Conservation (phyloP, 176 grass and related monocot species). For the Musa troglodytarum region DNA sequence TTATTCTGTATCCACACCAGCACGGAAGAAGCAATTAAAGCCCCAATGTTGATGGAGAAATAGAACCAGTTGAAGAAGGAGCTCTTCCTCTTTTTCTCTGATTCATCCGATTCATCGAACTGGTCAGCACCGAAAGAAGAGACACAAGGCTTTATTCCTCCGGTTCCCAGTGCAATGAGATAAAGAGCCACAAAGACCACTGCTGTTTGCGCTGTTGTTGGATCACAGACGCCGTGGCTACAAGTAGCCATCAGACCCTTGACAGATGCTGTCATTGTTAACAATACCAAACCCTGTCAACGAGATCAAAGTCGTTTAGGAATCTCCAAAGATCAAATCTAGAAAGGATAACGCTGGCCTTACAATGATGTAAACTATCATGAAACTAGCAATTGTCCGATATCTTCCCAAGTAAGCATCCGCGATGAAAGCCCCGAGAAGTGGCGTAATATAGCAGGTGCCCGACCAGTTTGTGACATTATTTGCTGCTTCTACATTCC, state of each 20-base stretch:
- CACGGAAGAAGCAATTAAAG: conserved; percentile 11
- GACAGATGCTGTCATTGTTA: conserved; percentile 13
- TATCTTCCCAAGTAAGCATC: conserved; percentile 10
- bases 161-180: conserved; percentile 5
- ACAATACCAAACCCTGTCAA: conserved; percentile 1
- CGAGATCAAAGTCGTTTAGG: neutral
- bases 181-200: conserved; percentile 1
- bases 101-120: conserved; percentile 5
- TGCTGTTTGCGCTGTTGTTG: neutral
- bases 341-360: neutral
- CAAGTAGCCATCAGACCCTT: neutral
- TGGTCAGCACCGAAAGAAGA: conserved; percentile 16
- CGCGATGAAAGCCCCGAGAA: conserved; percentile 12
- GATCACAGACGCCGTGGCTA: neutral
- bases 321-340: neutral
- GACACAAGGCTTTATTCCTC: conserved; percentile 12
- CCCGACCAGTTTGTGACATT: conserved; percentile 12
- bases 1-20: conserved; percentile 10
- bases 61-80: conserved; percentile 20
- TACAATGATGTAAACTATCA: conserved; percentile 13
- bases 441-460: neutral
- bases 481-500: conserved; percentile 4
- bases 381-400: conserved; percentile 6
- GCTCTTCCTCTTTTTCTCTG: conserved; percentile 10
- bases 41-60: conserved; percentile 9